Percentiles rank a stretch among this genome's conserved stretches.
Conservation (phyloP, 2,329 filamentous ascomycete genomes). For the Zymoseptoria crescenta region DNA sequence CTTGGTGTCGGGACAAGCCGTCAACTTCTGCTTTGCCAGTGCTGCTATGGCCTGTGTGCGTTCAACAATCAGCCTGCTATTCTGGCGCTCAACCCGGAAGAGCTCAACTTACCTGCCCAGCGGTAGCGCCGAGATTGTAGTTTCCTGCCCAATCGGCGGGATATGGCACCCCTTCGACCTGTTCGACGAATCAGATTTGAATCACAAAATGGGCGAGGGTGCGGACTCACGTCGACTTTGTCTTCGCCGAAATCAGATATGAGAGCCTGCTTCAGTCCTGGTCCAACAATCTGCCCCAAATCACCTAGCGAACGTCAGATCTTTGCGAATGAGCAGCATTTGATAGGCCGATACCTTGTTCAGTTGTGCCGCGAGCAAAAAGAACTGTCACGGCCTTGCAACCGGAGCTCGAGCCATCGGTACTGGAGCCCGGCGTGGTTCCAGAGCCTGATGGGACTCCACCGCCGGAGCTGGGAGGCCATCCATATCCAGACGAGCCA, state of each 20-base stretch:
- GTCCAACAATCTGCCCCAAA: slow-evolving; percentile 7
- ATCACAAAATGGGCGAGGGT: background rate
- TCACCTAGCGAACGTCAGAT: background rate
- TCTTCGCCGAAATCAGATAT: slow-evolving; percentile 11
- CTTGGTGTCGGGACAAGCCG: slow-evolving; percentile 16
- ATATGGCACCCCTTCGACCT: slow-evolving; percentile 23
- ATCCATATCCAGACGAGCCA: background rate
- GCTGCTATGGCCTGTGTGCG: slow-evolving; percentile 8
- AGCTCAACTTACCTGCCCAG: slow-evolving; percentile 10
- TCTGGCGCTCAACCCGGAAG: background rate
- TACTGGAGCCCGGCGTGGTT: background rate
- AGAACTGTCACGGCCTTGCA: slow-evolving; percentile 46
- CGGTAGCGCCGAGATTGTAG: slow-evolving; percentile 17
- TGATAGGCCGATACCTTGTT: slow-evolving; percentile 43
- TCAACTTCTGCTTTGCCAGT: slow-evolving; percentile 8
- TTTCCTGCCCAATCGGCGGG: slow-evolving; percentile 19
- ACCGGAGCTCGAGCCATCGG: slow-evolving; percentile 6
- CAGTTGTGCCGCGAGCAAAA: slow-evolving; percentile 52
- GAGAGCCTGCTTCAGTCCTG: slow-evolving; percentile 16
- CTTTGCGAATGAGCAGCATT: background rate
- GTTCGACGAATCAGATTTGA: background rate
- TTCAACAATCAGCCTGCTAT: background rate
- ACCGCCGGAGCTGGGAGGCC: background rate
- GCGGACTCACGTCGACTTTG: slow-evolving; percentile 11
- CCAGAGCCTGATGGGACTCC: no score